phyloP scores from a whole-genome alignment of 2,329 filamentous ascomycete species.

The Dothidotthia symphoricarpi region DNA sequence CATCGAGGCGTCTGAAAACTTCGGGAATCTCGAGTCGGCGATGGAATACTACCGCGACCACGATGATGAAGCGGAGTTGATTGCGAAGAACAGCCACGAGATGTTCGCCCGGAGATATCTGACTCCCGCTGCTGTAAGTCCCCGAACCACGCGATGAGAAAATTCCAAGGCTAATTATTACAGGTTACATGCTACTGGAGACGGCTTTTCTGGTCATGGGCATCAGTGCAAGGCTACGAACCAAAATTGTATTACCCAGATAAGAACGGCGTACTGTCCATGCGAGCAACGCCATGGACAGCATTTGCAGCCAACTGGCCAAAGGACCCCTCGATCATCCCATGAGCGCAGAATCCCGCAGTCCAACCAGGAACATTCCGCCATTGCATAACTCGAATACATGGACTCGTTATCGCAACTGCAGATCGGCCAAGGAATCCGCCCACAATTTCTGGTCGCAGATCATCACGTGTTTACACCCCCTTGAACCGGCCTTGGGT shows the following conservation, averaged over 20 bases:
- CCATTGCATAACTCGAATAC: too few species aligned
- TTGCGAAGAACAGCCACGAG: conserved; percentile 33
- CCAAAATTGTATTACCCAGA: conserved; percentile 28
- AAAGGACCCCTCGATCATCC: conserved; percentile 29
- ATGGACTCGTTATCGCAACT: too few species aligned
- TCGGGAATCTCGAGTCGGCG: conserved; percentile 30
- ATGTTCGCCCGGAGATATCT: conserved; percentile 33
- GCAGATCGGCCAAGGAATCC: too few species aligned
- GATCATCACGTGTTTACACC: too few species aligned
- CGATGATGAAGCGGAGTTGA: conserved; percentile 29
- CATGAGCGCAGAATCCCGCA: conserved; percentile 9
- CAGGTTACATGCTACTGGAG: conserved; percentile 38
- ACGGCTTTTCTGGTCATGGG: conserved; percentile 31
- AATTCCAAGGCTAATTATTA: too few species aligned
- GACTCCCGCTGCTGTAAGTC: conserved; percentile 32
- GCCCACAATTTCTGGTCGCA: too few species aligned
- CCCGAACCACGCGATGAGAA: too few species aligned
- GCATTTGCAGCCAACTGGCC: conserved; percentile 39
- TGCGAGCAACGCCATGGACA: conserved; percentile 36
- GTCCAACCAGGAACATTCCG: too few species aligned
- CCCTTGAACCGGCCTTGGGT: too few species aligned
- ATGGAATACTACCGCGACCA: conserved; percentile 35
- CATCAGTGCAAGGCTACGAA: conserved; percentile 32
- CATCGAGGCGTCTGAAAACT: conserved; percentile 35
- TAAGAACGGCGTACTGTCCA: conserved; percentile 24